A percentile compares a stretch with the other conserved stretches of the same genome.
These are phyloP conservation scores for Diutina sp. DNA, from an alignment of 1,139 yeast species.

Conservation along the genomic window DNA sequence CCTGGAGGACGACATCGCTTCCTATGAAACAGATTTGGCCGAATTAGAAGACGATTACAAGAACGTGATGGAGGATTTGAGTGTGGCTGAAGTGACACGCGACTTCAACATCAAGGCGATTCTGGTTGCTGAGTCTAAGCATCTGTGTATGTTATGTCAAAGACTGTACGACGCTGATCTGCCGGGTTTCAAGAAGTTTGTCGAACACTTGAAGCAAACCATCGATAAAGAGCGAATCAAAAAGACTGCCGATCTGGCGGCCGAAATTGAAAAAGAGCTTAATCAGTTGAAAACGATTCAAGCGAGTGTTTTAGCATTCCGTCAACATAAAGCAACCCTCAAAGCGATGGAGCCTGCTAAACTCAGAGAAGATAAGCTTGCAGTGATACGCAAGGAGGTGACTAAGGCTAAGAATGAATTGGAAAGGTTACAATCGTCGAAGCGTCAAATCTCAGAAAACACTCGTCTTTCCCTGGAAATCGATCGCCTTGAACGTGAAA, in stretches of 20 bases:
- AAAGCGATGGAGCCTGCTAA: slow-evolving; percentile 5
- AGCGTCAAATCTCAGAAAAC: slow-evolving; percentile 23
- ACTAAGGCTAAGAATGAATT: slow-evolving; percentile 5
- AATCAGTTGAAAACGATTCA: background rate
- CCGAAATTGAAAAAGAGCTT: slow-evolving; percentile 5
- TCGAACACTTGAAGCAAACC: slow-evolving; percentile 20
- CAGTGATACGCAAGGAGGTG: slow-evolving; percentile 3
- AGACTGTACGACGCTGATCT: slow-evolving; percentile 40
- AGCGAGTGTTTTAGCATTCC: background rate
- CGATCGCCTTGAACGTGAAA: slow-evolving; percentile 15
- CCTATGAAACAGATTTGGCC: slow-evolving; percentile 34
- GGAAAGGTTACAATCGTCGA: slow-evolving; percentile 9
- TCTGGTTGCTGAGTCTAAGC: slow-evolving; percentile 39
- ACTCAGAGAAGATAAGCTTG: background rate
- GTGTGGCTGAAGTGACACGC: slow-evolving; percentile 52
- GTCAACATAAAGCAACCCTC: slow-evolving; percentile 10
- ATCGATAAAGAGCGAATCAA: slow-evolving; percentile 23
- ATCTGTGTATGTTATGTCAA: slow-evolving; percentile 54
- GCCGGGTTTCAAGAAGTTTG: slow-evolving; percentile 13
- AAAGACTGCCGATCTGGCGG: slow-evolving; percentile 5
- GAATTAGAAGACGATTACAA: slow-evolving; percentile 47
- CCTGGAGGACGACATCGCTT: slow-evolving; percentile 31
- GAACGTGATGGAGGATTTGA: slow-evolving; percentile 46
- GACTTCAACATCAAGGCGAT: slow-evolving; percentile 55
- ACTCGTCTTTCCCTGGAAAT: slow-evolving; percentile 24